A percentile compares a stretch with the other conserved stretches of the same genome.
Evolutionary conservation across 306 rosid species (phyloP).

Genomic region (Oemleria cerasiformis): DNA sequence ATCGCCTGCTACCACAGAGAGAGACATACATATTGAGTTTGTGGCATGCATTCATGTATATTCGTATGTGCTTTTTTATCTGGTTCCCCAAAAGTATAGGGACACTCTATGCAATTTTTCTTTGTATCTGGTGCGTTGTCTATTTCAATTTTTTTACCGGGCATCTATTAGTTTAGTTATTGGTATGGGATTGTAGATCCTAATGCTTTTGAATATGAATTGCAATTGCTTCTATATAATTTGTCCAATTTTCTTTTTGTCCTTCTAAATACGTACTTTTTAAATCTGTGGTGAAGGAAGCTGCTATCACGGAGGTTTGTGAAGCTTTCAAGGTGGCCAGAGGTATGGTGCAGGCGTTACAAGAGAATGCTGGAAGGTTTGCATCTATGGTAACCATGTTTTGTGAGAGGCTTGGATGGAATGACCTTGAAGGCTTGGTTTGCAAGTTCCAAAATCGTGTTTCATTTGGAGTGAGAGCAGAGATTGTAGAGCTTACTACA

Average conservation of each 20-base stretch:
- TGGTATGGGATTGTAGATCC: not conserved
- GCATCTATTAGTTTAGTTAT: not conserved
- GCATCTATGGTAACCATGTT: conserved; percentile 94
- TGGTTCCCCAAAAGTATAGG: not conserved
- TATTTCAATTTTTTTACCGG: not conserved
- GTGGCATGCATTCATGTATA: not conserved
- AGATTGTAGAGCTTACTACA: conserved; percentile 91
- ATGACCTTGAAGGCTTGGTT: conserved; percentile 87
- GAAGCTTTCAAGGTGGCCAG: conserved; percentile 91
- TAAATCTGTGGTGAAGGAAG: conserved; percentile 58
- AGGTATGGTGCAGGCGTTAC: conserved; percentile 96
- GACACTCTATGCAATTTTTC: conserved; percentile 2
- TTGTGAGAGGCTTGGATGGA: conserved; percentile 98
- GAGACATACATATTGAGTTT: not conserved
- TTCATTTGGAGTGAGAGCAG: conserved; percentile 92
- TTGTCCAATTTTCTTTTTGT: conserved; percentile 18
- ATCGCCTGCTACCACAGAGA: not conserved
- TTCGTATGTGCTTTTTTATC: not conserved
- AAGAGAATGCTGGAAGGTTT: conserved; percentile 97
- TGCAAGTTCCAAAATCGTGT: conserved; percentile 93
- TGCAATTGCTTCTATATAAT: conserved; percentile 15
- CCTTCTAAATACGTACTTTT: conserved; percentile 17
- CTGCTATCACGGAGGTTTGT: conserved; percentile 79
- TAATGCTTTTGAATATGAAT: conserved; percentile 6
- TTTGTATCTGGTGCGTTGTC: not conserved